phyloP scores from a whole-genome alignment of 1,284 basidiomycete species.

The Paramarasmius palmivorus region DNA sequence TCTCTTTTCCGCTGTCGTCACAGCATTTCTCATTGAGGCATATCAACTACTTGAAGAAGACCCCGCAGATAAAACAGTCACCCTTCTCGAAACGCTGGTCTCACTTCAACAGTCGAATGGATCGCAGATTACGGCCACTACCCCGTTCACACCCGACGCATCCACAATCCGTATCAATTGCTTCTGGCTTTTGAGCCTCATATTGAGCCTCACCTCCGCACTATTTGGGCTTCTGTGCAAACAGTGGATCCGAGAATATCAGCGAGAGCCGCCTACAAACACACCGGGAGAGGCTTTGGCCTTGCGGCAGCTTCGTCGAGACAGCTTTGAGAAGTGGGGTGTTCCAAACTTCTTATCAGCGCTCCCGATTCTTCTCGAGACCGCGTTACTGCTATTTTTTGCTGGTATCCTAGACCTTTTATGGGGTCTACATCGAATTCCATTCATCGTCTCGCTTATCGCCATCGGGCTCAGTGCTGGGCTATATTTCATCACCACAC shows the following conservation, averaged over 20 bases:
- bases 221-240: constrained; percentile 22
- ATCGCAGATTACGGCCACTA: too few species aligned
- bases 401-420: constrained; percentile 24
- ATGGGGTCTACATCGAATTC: constrained; percentile 5
- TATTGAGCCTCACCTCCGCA: constrained; percentile 19
- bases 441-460: not conserved
- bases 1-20: constrained; percentile 14
- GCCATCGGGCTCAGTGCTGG: not conserved
- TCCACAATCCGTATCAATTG: constrained; percentile 20
- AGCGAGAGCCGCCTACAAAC: constrained; percentile 14
- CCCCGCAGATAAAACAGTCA: too few species aligned
- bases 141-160: not conserved
- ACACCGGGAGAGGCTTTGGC: constrained; percentile 18
- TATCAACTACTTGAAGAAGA: not conserved
- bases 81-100: too few species aligned
- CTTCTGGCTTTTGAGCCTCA: constrained; percentile 25
- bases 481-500: not conserved
- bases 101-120: too few species aligned
- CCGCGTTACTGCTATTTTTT: constrained; percentile 29
- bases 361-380: constrained; percentile 29
- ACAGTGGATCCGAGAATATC: constrained; percentile 25
- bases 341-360: constrained; percentile 25
- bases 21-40: constrained; percentile 8
- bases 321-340: constrained; percentile 29
- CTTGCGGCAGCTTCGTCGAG: constrained; percentile 23